These are phyloP conservation scores for Skeletonema potamos DNA, from an alignment of 108 stramenopile species.

Conservation along the genomic window DNA sequence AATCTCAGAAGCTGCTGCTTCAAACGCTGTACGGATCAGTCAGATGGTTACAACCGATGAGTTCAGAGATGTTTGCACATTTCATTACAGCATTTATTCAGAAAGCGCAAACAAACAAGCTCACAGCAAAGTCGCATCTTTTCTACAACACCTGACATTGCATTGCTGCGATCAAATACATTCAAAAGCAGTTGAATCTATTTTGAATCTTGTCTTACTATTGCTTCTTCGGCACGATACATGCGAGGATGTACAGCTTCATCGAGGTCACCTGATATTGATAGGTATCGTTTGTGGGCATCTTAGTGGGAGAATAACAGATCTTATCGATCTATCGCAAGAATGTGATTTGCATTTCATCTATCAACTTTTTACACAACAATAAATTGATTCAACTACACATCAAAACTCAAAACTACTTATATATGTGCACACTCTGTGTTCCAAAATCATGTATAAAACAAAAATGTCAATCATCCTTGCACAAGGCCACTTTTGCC, in stretches of 20 bases:
- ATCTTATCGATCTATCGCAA: conserved; percentile 24
- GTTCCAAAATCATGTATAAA: background rate
- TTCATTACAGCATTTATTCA: background rate
- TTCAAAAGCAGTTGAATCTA: conserved; percentile 6
- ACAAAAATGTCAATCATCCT: background rate
- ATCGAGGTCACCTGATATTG: conserved; percentile 13
- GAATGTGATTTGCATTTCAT: background rate
- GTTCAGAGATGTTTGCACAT: background rate
- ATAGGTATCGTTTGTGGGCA: conserved; percentile 38
- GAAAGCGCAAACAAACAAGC: background rate
- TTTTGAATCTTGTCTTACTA: conserved; percentile 40
- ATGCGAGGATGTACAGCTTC: conserved; percentile 28
- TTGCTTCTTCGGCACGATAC: conserved; percentile 37
- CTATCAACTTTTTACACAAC: background rate
- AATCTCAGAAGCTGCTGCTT: conserved; percentile 26
- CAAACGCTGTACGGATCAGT: conserved; percentile 27
- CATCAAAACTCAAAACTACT: background rate
- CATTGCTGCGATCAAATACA: conserved; percentile 23
- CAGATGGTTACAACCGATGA: conserved; percentile 20
- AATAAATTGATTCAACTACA: background rate
- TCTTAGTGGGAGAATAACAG: conserved; percentile 27
- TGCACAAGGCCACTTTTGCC: background rate
- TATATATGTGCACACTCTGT: background rate
- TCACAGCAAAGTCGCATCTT: background rate
- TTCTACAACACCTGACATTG: conserved; percentile 1